A percentile compares a stretch with the other conserved stretches of the same genome.
These are phyloP conservation scores for Hymenoscyphus scutula DNA, from an alignment of 2,329 filamentous ascomycete genomes.

Conservation along the genomic window DNA sequence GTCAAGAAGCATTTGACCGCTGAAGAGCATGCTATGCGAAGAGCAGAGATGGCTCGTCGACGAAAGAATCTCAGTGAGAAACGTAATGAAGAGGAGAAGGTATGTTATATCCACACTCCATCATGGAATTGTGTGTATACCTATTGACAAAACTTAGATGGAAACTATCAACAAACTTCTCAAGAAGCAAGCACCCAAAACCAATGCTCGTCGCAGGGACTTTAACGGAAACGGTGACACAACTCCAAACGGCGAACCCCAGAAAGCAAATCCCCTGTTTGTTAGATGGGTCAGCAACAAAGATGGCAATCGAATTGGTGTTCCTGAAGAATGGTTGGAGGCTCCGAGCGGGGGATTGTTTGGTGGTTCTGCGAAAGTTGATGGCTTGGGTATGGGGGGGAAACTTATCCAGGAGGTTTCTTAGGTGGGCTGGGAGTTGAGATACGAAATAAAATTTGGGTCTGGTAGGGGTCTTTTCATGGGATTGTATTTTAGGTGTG, in stretches of 20 bases:
- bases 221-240: slow-evolving; percentile 44
- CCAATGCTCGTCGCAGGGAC: slow-evolving; percentile 48
- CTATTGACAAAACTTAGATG: slow-evolving; percentile 54
- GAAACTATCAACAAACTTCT: slow-evolving; percentile 89
- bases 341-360: slow-evolving; percentile 63
- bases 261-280: slow-evolving; percentile 58
- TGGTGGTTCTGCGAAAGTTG: slow-evolving; percentile 32
- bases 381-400: slow-evolving; percentile 28
- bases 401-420: slow-evolving; percentile 38
- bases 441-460: background rate
- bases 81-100: slow-evolving; percentile 76
- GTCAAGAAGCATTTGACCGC: slow-evolving; percentile 71
- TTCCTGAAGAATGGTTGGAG: slow-evolving; percentile 67
- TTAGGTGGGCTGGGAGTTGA: slow-evolving; percentile 9
- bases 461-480: background rate
- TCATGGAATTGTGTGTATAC: background rate
- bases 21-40: slow-evolving; percentile 70
- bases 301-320: slow-evolving; percentile 59
- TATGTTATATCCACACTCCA: slow-evolving; percentile 40
- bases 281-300: slow-evolving; percentile 70
- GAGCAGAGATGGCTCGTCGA: slow-evolving; percentile 70
- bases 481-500: background rate
- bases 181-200: slow-evolving; percentile 80
- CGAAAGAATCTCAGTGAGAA: slow-evolving; percentile 74
- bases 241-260: slow-evolving; percentile 45